These are phyloP conservation scores for Suillus occidentalis DNA, from an alignment of 768 basidiomycete species.

Conservation along the genomic window DNA sequence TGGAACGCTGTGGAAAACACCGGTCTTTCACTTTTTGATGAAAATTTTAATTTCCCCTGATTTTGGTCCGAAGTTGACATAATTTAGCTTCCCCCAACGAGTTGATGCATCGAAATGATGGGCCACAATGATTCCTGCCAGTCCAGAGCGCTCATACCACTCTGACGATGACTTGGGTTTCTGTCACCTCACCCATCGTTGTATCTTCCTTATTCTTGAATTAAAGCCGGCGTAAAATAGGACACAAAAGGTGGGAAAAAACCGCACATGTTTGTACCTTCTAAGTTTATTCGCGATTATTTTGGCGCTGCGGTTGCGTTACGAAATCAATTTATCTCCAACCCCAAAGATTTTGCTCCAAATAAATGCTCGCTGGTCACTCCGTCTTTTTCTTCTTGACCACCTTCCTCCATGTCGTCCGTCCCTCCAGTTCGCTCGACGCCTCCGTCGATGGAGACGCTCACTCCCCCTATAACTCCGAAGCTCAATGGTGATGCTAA, in stretches of 20 bases:
- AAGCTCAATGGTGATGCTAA: background rate
- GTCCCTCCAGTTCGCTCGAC: slow-evolving; percentile 21
- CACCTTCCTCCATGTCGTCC: slow-evolving; percentile 26
- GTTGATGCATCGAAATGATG: background rate
- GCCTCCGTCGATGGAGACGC: slow-evolving; percentile 17
- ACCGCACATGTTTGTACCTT: background rate
- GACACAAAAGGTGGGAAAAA: background rate
- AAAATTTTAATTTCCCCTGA: background rate
- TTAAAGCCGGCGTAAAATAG: background rate
- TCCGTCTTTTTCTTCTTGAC: slow-evolving; percentile 24
- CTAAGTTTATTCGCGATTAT: background rate
- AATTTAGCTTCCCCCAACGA: background rate
- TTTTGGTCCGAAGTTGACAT: background rate
- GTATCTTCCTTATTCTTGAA: background rate
- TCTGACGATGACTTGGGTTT: background rate
- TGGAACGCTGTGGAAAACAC: too few relatives aligned
- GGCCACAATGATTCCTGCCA: background rate
- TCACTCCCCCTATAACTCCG: slow-evolving; percentile 9
- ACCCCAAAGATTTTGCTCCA: slow-evolving; percentile 37
- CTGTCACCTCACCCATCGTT: background rate
- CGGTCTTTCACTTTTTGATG: background rate
- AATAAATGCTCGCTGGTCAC: slow-evolving; percentile 13
- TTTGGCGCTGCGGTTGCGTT: background rate
- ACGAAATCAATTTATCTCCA: slow-evolving; percentile 4
- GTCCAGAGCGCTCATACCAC: background rate